These are phyloP conservation scores for Medicago ruthenica DNA, from an alignment of 306 rosid species.

Conservation along the genomic window DNA sequence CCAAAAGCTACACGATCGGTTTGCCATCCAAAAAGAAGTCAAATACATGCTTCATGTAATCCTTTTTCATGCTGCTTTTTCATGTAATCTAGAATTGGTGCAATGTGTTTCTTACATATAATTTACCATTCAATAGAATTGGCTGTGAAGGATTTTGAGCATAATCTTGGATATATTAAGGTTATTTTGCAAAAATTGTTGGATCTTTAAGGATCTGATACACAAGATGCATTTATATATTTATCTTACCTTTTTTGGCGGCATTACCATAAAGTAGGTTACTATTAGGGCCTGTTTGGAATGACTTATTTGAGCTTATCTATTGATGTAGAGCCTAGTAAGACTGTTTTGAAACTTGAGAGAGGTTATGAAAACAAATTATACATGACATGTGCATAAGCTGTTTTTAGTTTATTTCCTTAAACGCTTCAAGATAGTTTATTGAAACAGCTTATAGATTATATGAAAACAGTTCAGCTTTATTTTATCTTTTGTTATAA, in stretches of 20 bases:
- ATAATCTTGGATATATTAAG: no score
- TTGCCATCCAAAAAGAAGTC: conserved; percentile 48
- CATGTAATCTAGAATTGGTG: not conserved
- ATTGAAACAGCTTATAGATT: not conserved
- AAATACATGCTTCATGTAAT: conserved; percentile 76
- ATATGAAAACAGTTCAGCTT: not conserved
- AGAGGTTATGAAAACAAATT: no score
- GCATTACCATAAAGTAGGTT: no score
- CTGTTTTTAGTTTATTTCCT: not conserved
- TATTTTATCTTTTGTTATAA: not conserved
- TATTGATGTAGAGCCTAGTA: not conserved
- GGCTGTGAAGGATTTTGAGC: no score
- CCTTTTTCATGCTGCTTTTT: conserved; percentile 32
- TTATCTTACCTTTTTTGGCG: no score
- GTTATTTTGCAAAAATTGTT: no score
- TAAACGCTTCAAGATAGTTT: not conserved
- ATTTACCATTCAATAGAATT: no score
- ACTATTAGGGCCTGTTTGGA: not conserved
- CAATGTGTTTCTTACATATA: not conserved
- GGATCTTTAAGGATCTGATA: no score
- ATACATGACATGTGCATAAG: not conserved
- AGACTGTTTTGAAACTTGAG: not conserved
- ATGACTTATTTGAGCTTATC: not conserved
- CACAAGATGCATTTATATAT: no score
- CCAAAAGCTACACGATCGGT: conserved; percentile 59